Evolutionary conservation across 305 asterid species (phyloP).

Genomic region (Fraxinus baroniana): DNA sequence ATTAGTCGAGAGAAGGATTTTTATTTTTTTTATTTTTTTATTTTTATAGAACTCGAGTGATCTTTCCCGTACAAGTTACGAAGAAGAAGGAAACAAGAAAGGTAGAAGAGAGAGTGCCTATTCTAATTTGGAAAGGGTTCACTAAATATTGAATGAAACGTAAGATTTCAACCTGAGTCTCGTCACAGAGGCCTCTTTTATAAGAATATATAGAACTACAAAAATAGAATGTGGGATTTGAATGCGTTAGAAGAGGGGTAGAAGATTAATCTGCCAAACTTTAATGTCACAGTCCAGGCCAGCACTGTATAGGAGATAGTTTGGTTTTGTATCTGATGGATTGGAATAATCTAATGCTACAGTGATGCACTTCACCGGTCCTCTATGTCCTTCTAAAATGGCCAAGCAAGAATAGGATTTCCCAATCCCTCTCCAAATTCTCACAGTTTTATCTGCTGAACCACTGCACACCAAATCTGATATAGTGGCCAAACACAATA

Average conservation of each 20-base stretch:
- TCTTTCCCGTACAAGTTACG: neutral
- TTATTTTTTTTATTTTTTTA: too few relatives aligned
- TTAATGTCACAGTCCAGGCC: conserved; percentile 66
- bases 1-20: neutral
- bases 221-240: neutral
- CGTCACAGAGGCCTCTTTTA: neutral
- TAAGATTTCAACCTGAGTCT: neutral
- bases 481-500: conserved; percentile 56
- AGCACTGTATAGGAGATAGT: conserved; percentile 52
- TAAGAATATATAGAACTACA: neutral
- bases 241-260: conserved; percentile 12
- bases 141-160: neutral
- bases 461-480: conserved; percentile 63
- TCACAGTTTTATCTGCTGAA: conserved; percentile 68
- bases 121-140: neutral
- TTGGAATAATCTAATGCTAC: conserved; percentile 31
- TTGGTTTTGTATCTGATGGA: conserved; percentile 31
- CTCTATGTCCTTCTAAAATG: conserved; percentile 60
- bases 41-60: neutral
- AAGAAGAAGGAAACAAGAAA: neutral
- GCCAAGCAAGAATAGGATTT: conserved; percentile 49
- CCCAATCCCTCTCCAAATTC: conserved; percentile 62
- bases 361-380: conserved; percentile 63
- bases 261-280: conserved; percentile 53
- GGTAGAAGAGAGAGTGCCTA: neutral